phyloP scores from a whole-genome alignment of 163 green algal species.

The Chlorella variabilis region DNA sequence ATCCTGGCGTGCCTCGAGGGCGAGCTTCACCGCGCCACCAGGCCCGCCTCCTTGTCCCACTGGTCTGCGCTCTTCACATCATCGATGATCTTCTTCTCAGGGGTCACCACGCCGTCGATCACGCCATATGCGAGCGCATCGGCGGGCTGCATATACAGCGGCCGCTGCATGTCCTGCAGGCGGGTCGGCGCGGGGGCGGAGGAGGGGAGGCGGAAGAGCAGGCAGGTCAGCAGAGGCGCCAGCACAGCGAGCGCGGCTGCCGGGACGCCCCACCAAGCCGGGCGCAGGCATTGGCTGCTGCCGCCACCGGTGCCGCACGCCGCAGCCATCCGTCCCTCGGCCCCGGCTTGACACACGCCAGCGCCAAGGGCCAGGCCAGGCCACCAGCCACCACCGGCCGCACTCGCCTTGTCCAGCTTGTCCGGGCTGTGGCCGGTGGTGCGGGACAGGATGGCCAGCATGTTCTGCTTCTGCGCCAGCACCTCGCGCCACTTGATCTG shows the following conservation, averaged over 20 bases:
- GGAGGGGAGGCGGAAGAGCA: not conserved
- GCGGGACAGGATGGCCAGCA: constrained; percentile 85
- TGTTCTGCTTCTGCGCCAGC: constrained; percentile 90
- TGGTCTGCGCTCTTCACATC: constrained; percentile 67
- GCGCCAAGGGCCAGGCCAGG: too few species aligned
- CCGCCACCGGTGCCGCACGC: too few species aligned
- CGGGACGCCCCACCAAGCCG: not conserved
- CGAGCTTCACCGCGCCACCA: constrained; percentile 63
- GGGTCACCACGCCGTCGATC: constrained; percentile 90
- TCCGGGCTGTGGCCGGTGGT: constrained; percentile 88
- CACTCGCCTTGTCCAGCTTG: constrained; percentile 86
- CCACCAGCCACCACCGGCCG: too few species aligned
- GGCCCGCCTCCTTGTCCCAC: constrained; percentile 76
- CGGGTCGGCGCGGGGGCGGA: too few species aligned
- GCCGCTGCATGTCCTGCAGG: constrained; percentile 94
- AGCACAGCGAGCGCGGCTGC: not conserved
- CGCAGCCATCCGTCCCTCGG: too few species aligned
- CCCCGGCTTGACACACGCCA: too few species aligned
- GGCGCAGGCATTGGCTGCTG: not conserved
- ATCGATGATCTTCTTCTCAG: constrained; percentile 65
- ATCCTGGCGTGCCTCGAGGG: too few species aligned
- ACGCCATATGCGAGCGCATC: constrained; percentile 94
- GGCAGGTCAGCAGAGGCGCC: not conserved
- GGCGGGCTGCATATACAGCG: constrained; percentile 80
- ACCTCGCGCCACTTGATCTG: constrained; percentile 97